Evolutionary conservation across 2,329 filamentous ascomycete species (phyloP).

Genomic region (Penicillium verrucosum): DNA sequence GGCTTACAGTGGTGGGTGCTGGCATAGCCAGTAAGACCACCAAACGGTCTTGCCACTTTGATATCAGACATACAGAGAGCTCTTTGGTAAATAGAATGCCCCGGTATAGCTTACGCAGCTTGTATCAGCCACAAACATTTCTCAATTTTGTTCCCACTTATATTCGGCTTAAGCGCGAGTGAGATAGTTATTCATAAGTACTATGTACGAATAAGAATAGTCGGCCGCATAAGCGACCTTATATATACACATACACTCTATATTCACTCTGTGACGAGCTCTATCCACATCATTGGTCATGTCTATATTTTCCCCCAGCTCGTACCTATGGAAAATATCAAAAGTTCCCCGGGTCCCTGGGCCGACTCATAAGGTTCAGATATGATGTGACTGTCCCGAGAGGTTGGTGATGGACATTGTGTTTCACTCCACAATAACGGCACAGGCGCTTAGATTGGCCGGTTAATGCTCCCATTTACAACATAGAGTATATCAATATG

Average conservation of each 20-base stretch:
- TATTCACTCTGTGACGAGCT: background rate
- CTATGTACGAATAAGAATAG: no score
- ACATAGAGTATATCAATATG: background rate
- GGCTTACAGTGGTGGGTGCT: background rate
- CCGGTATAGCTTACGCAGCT: constrained; percentile 4
- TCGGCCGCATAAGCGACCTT: no score
- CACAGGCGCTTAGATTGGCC: background rate
- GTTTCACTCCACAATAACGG: background rate
- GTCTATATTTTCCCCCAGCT: background rate
- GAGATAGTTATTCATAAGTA: background rate
- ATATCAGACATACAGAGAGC: background rate
- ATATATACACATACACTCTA: background rate
- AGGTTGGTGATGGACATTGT: background rate
- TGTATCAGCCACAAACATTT: background rate
- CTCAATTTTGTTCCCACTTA: background rate
- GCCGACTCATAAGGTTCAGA: background rate
- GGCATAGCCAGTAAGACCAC: constrained; percentile 8
- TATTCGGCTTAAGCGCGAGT: background rate
- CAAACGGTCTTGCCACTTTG: constrained; percentile 8
- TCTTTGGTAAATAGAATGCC: background rate
- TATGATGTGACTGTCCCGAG: background rate
- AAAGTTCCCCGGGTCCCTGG: background rate
- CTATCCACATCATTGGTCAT: background rate
- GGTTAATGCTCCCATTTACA: no score
- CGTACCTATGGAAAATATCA: background rate